Percentiles rank a stretch among this genome's conserved stretches.
These are phyloP conservation scores for Penicillium lagena DNA, from an alignment of 495 filamentous ascomycete genomes.

Conservation along the genomic window DNA sequence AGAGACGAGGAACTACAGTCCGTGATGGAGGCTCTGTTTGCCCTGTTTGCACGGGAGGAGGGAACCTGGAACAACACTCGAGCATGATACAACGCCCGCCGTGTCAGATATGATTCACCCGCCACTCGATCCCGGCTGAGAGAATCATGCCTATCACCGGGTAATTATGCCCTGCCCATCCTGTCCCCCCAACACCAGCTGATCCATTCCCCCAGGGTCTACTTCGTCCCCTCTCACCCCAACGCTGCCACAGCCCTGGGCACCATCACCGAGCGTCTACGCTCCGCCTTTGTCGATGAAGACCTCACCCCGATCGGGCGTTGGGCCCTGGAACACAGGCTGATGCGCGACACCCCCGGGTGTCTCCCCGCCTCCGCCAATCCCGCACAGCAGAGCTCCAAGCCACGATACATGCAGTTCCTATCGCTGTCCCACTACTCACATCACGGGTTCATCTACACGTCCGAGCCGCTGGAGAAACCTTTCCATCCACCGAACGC, in stretches of 20 bases:
- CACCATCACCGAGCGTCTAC: slow-evolving; percentile 35
- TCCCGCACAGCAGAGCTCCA: slow-evolving; percentile 17
- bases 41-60: no score
- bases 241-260: slow-evolving; percentile 30
- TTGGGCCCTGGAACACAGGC: slow-evolving; percentile 39
- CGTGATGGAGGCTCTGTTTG: no score
- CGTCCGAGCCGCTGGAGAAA: slow-evolving; percentile 26
- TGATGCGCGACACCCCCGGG: slow-evolving; percentile 42
- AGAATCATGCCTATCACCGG: slow-evolving; percentile 26
- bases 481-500: slow-evolving; percentile 2
- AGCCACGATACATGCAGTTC: slow-evolving; percentile 40
- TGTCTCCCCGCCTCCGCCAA: slow-evolving; percentile 26
- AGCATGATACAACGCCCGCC: no score
- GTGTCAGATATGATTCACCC: no score
- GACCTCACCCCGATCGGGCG: slow-evolving; percentile 30
- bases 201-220: slow-evolving; percentile 25
- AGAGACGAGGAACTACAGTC: no score
- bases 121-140: no score
- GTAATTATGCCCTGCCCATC: slow-evolving; percentile 10
- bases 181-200: not conserved
- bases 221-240: slow-evolving; percentile 41
- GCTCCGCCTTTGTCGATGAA: slow-evolving; percentile 29
- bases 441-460: slow-evolving; percentile 39
- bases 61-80: no score
- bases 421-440: slow-evolving; percentile 35